phyloP scores from a whole-genome alignment of 257 asterid species.

The Solanum peruvianum region DNA sequence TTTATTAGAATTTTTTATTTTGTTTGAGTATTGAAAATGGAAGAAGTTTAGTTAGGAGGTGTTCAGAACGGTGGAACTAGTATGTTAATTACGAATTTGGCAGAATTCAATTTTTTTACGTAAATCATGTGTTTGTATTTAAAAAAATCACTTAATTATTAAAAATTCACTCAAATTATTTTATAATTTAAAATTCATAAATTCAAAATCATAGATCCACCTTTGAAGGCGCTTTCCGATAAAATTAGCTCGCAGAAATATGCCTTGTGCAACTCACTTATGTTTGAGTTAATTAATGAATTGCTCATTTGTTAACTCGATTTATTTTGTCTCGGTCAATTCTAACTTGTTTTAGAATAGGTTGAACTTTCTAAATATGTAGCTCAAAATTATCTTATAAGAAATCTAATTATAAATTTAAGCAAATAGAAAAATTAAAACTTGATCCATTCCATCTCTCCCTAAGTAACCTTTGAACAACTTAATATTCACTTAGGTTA shows the following conservation, averaged over 20 bases:
- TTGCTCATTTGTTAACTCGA: too few species aligned
- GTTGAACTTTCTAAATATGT: not conserved
- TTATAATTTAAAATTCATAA: not conserved
- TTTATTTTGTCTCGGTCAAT: not conserved
- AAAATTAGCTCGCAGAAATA: too few species aligned
- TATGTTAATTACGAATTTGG: not conserved
- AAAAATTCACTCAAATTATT: not conserved
- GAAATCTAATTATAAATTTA: not conserved
- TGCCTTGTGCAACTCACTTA: rapidly evolving
- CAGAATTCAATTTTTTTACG: rapidly evolving
- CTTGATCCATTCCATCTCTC: not conserved
- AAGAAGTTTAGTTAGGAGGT: not conserved
- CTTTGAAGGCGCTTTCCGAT: not conserved
- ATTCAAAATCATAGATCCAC: not conserved
- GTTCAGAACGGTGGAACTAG: too few species aligned
- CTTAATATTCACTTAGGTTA: not conserved
- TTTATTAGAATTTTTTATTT: not conserved
- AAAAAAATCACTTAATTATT: not conserved
- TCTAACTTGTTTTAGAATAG: not conserved
- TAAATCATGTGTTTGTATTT: not conserved
- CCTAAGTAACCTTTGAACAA: not conserved
- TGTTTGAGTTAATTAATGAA: not conserved
- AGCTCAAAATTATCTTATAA: not conserved
- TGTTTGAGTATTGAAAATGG: not conserved
- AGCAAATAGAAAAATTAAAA: not conserved